These are phyloP conservation scores for Primulina huaijiensis DNA, from an alignment of 257 asterid species.

Conservation along the genomic window DNA sequence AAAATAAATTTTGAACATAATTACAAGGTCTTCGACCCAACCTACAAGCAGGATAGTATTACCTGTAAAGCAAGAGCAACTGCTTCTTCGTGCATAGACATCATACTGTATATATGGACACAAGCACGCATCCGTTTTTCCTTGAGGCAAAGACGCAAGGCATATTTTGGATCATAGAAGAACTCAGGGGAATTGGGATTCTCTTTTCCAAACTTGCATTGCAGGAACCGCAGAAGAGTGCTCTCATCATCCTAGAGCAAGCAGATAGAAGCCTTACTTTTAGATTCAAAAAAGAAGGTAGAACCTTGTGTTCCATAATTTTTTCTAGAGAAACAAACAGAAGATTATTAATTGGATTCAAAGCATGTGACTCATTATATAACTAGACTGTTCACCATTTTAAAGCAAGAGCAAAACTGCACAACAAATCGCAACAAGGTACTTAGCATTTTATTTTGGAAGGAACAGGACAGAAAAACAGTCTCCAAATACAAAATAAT, in stretches of 20 bases:
- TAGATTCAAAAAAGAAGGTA: constrained; percentile 23
- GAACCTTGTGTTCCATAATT: not conserved
- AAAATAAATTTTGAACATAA: constrained; percentile 1
- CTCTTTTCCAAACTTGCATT: constrained; percentile 91
- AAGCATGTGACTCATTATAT: too few species aligned
- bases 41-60: constrained; percentile 22
- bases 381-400: not conserved
- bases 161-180: constrained; percentile 95
- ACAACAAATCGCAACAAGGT: not conserved
- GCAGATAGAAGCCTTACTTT: constrained; percentile 21
- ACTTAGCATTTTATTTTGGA: not conserved
- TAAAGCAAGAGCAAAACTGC: not conserved
- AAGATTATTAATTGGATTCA: not conserved
- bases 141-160: constrained; percentile 93
- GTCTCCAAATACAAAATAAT: not conserved
- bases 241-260: constrained; percentile 83
- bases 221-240: constrained; percentile 88
- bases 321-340: not conserved
- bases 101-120: constrained; percentile 96
- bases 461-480: too few species aligned
- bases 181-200: constrained; percentile 72
- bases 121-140: constrained; percentile 93
- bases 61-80: constrained; percentile 98
- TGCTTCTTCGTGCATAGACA: constrained; percentile 99
- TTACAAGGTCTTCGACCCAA: constrained; percentile 16